phyloP scores from a whole-genome alignment of 2,329 filamentous ascomycete genomes.

The Berkeleyomyces basicola region DNA sequence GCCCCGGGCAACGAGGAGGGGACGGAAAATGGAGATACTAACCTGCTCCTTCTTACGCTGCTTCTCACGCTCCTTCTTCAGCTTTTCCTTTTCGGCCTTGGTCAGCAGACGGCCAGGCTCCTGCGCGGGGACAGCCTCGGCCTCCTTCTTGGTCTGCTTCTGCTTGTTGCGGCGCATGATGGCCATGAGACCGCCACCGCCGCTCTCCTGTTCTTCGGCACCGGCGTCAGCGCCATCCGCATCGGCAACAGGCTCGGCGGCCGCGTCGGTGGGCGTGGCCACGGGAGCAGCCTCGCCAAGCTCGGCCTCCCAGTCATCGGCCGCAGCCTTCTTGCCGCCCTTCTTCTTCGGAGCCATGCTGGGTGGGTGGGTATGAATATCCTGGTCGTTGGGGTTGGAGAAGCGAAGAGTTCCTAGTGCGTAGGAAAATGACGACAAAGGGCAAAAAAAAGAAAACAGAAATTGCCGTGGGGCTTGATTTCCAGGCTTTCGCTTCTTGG shows the following conservation, averaged over 20 bases:
- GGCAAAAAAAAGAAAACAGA: background rate
- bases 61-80: constrained; percentile 98
- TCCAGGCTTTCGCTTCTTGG: background rate
- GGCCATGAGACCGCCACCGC: constrained; percentile 56
- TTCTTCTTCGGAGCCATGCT: constrained; percentile 91
- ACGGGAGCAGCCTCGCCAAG: constrained; percentile 61
- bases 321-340: constrained; percentile 60
- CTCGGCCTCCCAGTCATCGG: constrained; percentile 91
- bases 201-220: constrained; percentile 37
- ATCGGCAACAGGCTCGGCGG: constrained; percentile 2
- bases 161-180: constrained; percentile 66
- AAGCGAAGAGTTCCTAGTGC: background rate
- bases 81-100: constrained; percentile 96
- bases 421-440: background rate
- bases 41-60: constrained; percentile 97
- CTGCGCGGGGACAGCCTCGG: constrained; percentile 48
- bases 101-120: constrained; percentile 60
- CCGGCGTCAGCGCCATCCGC: constrained; percentile 32
- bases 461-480: background rate
- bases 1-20: background rate
- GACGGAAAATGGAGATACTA: constrained; percentile 11
- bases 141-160: constrained; percentile 74
- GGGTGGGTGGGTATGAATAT: constrained; percentile 5
- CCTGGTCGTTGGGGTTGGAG: background rate
- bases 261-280: constrained; percentile 26